A percentile compares a stretch with the other conserved stretches of the same genome.
Conservation (phyloP, 176 grass and related monocot genomes). For the Avena insularis region DNA sequence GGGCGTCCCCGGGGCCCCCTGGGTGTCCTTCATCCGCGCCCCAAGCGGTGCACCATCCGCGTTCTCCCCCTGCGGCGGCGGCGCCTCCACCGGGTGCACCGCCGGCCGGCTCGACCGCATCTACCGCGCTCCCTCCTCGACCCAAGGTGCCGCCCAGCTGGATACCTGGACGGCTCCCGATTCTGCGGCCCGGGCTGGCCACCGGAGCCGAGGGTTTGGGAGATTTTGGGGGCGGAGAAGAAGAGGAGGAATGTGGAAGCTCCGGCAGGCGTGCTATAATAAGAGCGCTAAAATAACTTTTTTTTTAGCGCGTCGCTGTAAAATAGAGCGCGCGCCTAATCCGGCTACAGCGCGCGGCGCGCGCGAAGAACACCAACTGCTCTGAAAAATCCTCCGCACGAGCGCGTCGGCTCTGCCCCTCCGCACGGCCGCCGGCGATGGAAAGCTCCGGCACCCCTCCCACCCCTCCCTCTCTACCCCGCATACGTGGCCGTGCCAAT, state of each 20-base stretch:
- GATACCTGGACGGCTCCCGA: constrained; percentile 24
- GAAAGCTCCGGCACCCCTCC: too few species aligned
- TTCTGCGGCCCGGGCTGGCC: background rate
- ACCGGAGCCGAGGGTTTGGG: constrained; percentile 30
- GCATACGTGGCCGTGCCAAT: too few species aligned
- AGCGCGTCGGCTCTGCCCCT: too few species aligned
- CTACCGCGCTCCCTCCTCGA: background rate
- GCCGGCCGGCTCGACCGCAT: constrained; percentile 79
- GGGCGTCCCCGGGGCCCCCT: constrained; percentile 67
- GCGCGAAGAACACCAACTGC: too few species aligned
- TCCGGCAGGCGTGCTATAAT: too few species aligned
- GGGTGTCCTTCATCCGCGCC: constrained; percentile 79
- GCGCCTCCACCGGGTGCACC: constrained; percentile 92
- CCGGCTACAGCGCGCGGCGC: too few species aligned
- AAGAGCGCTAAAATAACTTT: too few species aligned
- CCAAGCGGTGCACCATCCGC: constrained; percentile 61
- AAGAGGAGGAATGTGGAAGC: background rate
- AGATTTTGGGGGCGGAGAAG: constrained; percentile 31
- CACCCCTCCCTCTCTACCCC: too few species aligned
- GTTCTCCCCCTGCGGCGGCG: constrained; percentile 48
- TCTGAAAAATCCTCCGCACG: too few species aligned
- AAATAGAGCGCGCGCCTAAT: too few species aligned
- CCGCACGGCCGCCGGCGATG: too few species aligned
- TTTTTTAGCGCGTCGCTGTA: too few species aligned
- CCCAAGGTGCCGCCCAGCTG: constrained; percentile 1